Evolutionary conservation across 306 rosid species (phyloP), one percentile per base, ranked within the genome.

Genomic region (Glycine tomentella): DNA sequence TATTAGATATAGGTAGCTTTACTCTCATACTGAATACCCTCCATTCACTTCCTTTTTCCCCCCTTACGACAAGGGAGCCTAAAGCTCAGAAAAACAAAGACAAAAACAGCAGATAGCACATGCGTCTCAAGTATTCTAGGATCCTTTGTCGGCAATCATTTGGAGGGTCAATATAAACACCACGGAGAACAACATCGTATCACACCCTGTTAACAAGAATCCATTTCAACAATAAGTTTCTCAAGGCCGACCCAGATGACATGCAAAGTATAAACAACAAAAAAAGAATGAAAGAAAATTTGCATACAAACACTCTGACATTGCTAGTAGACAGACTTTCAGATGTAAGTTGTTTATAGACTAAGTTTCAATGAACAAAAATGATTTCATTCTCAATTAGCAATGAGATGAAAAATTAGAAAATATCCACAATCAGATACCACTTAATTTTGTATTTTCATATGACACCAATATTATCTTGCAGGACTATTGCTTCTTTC

Each of bases 131-230:
- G 20, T 20, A 20, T 20, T 20, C 20, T 20, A 36, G 49, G 69
- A 74, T 64, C 75, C 51, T 38, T 72, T 40, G 75, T 16, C 31
- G 75, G 48, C 40, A 72, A 72, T 48, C 74, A 63, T 73, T 63
- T 20, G 58, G 48, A 68, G 71, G 76, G 38, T 38, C 58, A 50
- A 50, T 67, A 50, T 38, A 69, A 25, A 42, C 40, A 57, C 46
- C 45, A 69, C 5, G 36, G 5, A 14, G 45, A 75, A 75, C 72
- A 48, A 5, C 61, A 33, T 45, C 74, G 40, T 56, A 53, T 17
- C 5, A 72, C 38, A 61, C 67, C 61, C 82, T 61, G 59, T 61
- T 51, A 69, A 36, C 59, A 69, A 70, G 15, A 75, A 69, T 65
- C 53, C 69, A 11, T 76, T 36, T 69, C 59, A 34, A 71, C 42